phyloP scores from a whole-genome alignment of 441 rosid species.

The Populus hybrid region DNA sequence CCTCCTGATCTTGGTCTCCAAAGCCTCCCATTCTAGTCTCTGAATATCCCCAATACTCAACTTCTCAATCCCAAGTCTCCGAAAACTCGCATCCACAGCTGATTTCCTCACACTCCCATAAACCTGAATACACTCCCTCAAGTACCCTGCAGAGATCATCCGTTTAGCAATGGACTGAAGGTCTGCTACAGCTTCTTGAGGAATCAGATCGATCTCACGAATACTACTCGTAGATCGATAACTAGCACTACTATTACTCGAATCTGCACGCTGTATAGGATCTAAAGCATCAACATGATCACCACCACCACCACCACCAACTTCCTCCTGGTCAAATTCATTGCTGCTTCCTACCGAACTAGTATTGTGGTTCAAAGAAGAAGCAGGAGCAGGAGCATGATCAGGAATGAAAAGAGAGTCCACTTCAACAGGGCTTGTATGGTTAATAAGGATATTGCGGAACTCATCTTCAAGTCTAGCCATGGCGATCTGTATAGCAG shows the following conservation, averaged over 20 bases:
- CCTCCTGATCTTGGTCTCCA: slow-evolving; percentile 66
- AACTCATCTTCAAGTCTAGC: slow-evolving; percentile 93
- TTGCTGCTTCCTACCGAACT: not conserved
- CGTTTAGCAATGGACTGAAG: slow-evolving; percentile 53
- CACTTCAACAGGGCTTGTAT: slow-evolving; percentile 46
- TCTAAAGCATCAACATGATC: slow-evolving; percentile 9
- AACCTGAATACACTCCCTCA: slow-evolving; percentile 68
- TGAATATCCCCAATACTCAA: slow-evolving; percentile 78
- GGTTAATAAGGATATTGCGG: slow-evolving; percentile 61
- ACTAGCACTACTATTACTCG: slow-evolving; percentile 31
- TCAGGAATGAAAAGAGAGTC: slow-evolving; percentile 40
- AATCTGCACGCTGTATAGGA: slow-evolving; percentile 24
- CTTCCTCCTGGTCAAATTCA: slow-evolving; percentile 33
- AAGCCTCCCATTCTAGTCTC: slow-evolving; percentile 66
- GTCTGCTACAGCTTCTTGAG: slow-evolving; percentile 36
- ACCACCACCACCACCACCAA: not conserved
- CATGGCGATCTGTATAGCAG: slow-evolving; percentile 85
- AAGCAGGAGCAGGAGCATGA: slow-evolving; percentile 30
- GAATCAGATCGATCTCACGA: slow-evolving; percentile 69
- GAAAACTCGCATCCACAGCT: slow-evolving; percentile 52
- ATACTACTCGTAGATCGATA: slow-evolving; percentile 74
- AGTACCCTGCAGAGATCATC: slow-evolving; percentile 68
- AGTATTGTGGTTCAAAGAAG: not conserved
- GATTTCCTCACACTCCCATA: slow-evolving; percentile 56
- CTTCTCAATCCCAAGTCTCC: slow-evolving; percentile 63